Evolutionary conservation across 352 stramenopile species (phyloP).

Genomic region (Globisporangium solare): DNA sequence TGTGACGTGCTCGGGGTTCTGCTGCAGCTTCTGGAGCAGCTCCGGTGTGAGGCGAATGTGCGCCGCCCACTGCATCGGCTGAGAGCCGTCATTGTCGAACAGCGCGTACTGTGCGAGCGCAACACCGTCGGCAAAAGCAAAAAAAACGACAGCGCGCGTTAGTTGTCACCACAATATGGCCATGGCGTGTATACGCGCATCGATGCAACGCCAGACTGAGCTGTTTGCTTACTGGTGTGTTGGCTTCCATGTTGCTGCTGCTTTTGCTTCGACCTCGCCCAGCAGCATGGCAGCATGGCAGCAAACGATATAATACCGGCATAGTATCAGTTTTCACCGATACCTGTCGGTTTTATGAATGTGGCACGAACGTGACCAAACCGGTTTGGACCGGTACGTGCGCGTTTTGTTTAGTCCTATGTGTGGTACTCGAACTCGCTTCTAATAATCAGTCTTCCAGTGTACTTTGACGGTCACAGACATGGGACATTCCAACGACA

Average conservation of each 20-base stretch:
- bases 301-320: not conserved
- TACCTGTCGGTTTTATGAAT: no score
- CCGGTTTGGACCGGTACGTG: no score
- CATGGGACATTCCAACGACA: no score
- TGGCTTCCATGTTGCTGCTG: conserved; percentile 9
- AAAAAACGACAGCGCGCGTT: not conserved
- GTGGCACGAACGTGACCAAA: no score
- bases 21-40: conserved; percentile 54
- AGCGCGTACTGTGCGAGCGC: conserved; percentile 50
- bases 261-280: not conserved
- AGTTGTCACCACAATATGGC: no score
- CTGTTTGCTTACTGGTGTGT: conserved; percentile 7
- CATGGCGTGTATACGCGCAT: not conserved
- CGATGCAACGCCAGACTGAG: no score
- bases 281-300: not conserved
- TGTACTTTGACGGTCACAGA: not conserved
- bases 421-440: not conserved
- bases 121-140: not conserved
- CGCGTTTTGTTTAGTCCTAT: not conserved
- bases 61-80: conserved; percentile 46
- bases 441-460: not conserved
- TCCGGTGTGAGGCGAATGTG: conserved; percentile 74
- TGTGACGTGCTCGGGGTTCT: conserved; percentile 19
- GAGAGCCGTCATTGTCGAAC: conserved; percentile 38
- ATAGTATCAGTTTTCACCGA: not conserved